phyloP scores from a whole-genome alignment of 2,329 filamentous ascomycete genomes.

The Fusarium continuum region DNA sequence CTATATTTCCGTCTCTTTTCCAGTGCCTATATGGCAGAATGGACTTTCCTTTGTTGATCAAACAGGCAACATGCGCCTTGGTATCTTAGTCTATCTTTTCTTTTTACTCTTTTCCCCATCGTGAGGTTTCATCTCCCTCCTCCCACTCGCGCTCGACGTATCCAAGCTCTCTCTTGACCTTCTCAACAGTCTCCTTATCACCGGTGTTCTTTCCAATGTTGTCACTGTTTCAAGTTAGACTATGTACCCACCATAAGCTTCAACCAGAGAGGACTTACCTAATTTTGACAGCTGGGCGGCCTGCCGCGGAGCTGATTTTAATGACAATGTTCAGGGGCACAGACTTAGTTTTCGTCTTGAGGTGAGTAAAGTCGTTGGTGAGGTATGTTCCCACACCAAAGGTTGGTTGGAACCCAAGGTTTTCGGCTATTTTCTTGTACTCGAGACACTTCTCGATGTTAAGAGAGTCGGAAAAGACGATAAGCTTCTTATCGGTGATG shows the following conservation, averaged over 20 bases:
- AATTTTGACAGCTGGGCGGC: constrained; percentile 88
- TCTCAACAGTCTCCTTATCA: constrained; percentile 77
- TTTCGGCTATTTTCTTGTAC: constrained; percentile 86
- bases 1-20: neutral
- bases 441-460: constrained; percentile 90
- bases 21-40: neutral
- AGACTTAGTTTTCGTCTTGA: constrained; percentile 80
- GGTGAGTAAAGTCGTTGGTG: constrained; percentile 89
- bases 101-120: constrained; percentile 71
- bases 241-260: fast-evolving
- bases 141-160: constrained; percentile 88
- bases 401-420: constrained; percentile 80
- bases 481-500: constrained; percentile 82
- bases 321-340: constrained; percentile 96
- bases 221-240: constrained; percentile 58
- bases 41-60: neutral
- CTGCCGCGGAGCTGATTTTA: constrained; percentile 87
- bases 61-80: constrained; percentile 9
- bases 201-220: constrained; percentile 96
- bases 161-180: constrained; percentile 85
- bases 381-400: constrained; percentile 97
- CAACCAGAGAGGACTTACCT: constrained; percentile 53
- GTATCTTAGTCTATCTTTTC: constrained; percentile 26
- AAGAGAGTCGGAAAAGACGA: constrained; percentile 96
- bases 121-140: constrained; percentile 81